Conservation (phyloP, 2,329 filamentous ascomycete species). For the Fusarium guadeloupense region DNA sequence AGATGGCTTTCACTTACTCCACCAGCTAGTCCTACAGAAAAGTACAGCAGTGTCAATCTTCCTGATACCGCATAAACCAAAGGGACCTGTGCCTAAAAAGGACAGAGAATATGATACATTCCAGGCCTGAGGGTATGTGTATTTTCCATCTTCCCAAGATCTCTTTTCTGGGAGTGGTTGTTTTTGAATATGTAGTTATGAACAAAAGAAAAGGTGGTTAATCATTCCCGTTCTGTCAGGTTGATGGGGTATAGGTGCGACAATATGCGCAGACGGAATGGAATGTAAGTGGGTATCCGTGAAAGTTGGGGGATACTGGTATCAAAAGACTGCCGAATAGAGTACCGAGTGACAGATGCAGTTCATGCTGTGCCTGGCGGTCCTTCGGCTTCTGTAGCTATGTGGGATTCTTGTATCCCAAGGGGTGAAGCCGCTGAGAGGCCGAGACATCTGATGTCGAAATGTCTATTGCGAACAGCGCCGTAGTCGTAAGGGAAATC, state of each 20-base stretch:
- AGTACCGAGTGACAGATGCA: slow-evolving; percentile 31
- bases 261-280: slow-evolving; percentile 36
- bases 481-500: slow-evolving; percentile 25
- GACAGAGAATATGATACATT: slow-evolving; percentile 26
- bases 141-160: slow-evolving; percentile 32
- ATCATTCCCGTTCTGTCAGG: slow-evolving; percentile 26
- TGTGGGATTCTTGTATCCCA: slow-evolving; percentile 5
- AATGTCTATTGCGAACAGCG: slow-evolving; percentile 36
- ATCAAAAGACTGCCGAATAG: slow-evolving; percentile 39
- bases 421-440: slow-evolving; percentile 12
- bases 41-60: slow-evolving; percentile 39
- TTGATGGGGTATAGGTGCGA: slow-evolving; percentile 43
- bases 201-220: slow-evolving; percentile 36
- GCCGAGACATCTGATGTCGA: slow-evolving; percentile 36
- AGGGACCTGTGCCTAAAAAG: slow-evolving; percentile 25
- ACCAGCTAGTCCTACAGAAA: slow-evolving; percentile 43
- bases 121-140: slow-evolving; percentile 37
- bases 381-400: slow-evolving; percentile 17
- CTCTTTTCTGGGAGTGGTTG: slow-evolving; percentile 19
- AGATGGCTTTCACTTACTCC: slow-evolving; percentile 20
- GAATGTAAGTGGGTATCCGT: slow-evolving; percentile 34
- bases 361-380: slow-evolving; percentile 14
- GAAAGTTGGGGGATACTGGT: slow-evolving; percentile 36
- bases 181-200: slow-evolving; percentile 37
- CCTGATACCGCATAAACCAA: slow-evolving; percentile 37